These are phyloP conservation scores for Pythium scleroteichum DNA, from an alignment of 352 stramenopile species.

Conservation along the genomic window DNA sequence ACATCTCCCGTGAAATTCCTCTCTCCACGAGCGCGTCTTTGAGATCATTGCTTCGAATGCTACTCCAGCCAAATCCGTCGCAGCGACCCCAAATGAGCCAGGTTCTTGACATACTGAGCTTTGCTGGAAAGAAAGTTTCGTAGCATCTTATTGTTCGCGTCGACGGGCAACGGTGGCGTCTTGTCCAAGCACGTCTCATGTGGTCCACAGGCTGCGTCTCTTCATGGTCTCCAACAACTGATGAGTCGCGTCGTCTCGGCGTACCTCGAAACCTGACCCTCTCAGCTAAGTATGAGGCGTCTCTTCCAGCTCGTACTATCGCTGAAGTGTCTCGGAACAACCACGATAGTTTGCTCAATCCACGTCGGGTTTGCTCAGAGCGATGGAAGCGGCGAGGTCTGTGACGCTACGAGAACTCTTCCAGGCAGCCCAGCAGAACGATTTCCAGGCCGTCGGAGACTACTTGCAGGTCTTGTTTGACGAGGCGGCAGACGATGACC, in stretches of 20 bases:
- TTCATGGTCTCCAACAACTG: slow-evolving; percentile 24
- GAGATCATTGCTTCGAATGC: slow-evolving; percentile 61
- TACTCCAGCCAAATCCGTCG: slow-evolving; percentile 56
- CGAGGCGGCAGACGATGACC: slow-evolving; percentile 22
- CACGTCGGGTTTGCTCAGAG: too few relatives aligned
- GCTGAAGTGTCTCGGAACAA: too few relatives aligned
- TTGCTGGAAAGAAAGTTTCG: slow-evolving; percentile 27
- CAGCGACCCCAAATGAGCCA: slow-evolving; percentile 63
- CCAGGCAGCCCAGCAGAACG: slow-evolving; percentile 63
- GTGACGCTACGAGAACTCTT: slow-evolving; percentile 68
- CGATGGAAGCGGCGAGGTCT: slow-evolving; percentile 13
- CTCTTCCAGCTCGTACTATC: slow-evolving; percentile 4
- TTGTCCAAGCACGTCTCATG: slow-evolving; percentile 1
- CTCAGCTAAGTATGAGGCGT: slow-evolving; percentile 2
- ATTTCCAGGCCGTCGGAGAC: slow-evolving; percentile 59
- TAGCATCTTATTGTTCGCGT: slow-evolving; percentile 2
- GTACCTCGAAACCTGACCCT: not conserved
- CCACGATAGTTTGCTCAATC: too few relatives aligned
- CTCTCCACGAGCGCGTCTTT: slow-evolving; percentile 42
- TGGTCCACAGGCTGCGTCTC: slow-evolving; percentile 31
- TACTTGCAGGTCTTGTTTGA: slow-evolving; percentile 59
- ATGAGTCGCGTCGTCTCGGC: slow-evolving; percentile 26
- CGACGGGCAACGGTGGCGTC: not conserved
- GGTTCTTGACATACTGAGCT: slow-evolving; percentile 56
- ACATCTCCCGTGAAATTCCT: slow-evolving; percentile 51